Conservation (phyloP, 1,139 yeast species). For the Geotrichum reessii region DNA sequence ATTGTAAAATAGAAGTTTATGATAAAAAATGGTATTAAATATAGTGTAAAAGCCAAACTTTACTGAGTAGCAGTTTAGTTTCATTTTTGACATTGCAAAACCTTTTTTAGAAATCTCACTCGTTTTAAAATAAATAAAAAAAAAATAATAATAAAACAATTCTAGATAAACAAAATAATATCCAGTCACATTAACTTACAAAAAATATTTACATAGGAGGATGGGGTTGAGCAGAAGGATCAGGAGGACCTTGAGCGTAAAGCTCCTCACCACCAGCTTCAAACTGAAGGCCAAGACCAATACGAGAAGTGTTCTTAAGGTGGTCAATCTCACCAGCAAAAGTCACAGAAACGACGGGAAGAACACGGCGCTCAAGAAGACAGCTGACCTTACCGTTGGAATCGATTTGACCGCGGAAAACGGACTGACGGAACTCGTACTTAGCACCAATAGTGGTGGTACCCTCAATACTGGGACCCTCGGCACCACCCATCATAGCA, state of each 20-base stretch:
- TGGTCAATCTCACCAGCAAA: conserved; percentile 96
- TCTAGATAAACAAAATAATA: not conserved
- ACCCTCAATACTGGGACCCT: conserved; percentile 84
- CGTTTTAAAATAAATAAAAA: too few species aligned
- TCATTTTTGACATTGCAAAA: not conserved
- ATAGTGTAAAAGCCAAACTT: not conserved
- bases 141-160: too few species aligned
- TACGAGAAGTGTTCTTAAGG: conserved; percentile 69
- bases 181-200: not conserved
- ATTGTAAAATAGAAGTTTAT: too few species aligned
- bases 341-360: conserved; percentile 83
- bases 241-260: conserved; percentile 34
- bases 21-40: too few species aligned
- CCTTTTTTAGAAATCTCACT: too few species aligned
- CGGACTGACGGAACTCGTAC: conserved; percentile 95
- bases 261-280: conserved; percentile 95
- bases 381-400: conserved; percentile 87
- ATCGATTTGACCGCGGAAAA: conserved; percentile 93
- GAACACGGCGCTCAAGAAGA: conserved; percentile 85
- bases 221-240: conserved; percentile 28
- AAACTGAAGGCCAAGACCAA: conserved; percentile 92
- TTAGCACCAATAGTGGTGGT: conserved; percentile 93
- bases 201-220: conserved; percentile 31
- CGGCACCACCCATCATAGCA: conserved; percentile 65
- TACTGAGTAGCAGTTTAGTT: not conserved